Evolutionary conservation across 108 stramenopile genomes (phyloP).

Genomic region (Cyclotella atomus): DNA sequence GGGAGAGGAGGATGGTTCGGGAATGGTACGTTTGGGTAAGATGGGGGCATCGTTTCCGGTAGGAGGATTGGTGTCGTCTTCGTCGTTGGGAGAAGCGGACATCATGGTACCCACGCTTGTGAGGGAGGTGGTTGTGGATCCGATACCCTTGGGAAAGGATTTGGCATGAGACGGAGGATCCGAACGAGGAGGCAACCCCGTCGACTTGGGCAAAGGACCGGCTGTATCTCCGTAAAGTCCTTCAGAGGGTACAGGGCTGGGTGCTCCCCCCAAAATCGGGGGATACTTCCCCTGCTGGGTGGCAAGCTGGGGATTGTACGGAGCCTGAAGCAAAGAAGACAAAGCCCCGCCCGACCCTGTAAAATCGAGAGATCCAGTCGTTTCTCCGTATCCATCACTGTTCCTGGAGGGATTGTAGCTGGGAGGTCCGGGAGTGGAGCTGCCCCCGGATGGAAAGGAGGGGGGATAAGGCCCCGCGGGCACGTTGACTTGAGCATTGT

Average conservation of each 20-base stretch:
- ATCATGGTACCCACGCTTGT: conserved; percentile 8
- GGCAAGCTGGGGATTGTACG: conserved; percentile 35
- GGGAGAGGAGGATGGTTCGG: conserved; percentile 15
- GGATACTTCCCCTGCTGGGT: conserved; percentile 46
- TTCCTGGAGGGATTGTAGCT: neutral
- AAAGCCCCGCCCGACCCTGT: conserved; percentile 16
- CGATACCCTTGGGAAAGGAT: neutral
- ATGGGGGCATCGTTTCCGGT: conserved; percentile 31
- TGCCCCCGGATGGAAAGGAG: conserved; percentile 22
- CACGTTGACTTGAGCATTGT: conserved; percentile 12
- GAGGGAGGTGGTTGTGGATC: neutral
- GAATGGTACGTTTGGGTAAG: conserved; percentile 46
- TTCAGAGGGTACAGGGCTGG: conserved; percentile 12
- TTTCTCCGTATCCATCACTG: conserved; percentile 9
- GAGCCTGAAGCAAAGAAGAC: conserved; percentile 23
- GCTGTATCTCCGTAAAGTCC: conserved; percentile 12
- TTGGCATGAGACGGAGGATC: conserved; percentile 5
- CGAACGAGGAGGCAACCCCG: neutral
- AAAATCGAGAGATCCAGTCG: conserved; percentile 7
- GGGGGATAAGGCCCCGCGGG: conserved; percentile 40
- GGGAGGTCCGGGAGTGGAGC: neutral
- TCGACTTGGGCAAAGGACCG: neutral
- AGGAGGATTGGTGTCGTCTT: neutral
- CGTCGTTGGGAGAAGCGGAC: neutral
- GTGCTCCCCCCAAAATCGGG: conserved; percentile 44